Evolutionary conservation across 169 alveolate species (phyloP).

Genomic region (Plasmodium gaboni): DNA sequence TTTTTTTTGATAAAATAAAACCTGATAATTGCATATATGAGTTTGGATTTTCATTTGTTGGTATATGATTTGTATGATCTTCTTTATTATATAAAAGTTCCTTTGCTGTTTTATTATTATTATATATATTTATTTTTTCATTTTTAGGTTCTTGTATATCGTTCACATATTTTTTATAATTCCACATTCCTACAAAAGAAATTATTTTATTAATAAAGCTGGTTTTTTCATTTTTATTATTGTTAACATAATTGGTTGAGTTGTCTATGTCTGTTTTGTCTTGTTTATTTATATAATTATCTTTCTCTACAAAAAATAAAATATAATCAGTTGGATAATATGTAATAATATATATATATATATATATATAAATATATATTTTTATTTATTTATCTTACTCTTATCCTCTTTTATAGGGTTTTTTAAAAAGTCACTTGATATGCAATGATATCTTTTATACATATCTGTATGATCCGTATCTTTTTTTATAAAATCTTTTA

Average conservation of each 20-base stretch:
- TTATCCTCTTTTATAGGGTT: not conserved
- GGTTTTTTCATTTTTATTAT: not conserved
- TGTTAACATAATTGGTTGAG: not conserved
- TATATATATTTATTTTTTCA: not conserved
- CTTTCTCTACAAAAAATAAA: not conserved
- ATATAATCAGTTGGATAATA: not conserved
- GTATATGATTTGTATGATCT: not conserved
- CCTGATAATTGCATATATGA: slow-evolving; percentile 49
- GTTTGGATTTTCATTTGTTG: slow-evolving; percentile 21
- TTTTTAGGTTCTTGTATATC: not conserved
- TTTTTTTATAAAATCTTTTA: slow-evolving; percentile 39
- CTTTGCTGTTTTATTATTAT: not conserved
- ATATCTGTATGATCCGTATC: slow-evolving; percentile 28
- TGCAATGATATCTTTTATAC: slow-evolving; percentile 58
- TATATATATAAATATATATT: not conserved
- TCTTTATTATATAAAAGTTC: slow-evolving; percentile 1
- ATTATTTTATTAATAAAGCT: slow-evolving; percentile 45
- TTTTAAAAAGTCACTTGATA: slow-evolving; percentile 52
- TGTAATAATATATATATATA: not conserved
- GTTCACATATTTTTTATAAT: slow-evolving; percentile 4
- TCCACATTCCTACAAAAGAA: slow-evolving; percentile 42
- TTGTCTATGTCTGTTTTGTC: not conserved
- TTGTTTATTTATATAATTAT: not conserved
- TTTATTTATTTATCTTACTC: not conserved
- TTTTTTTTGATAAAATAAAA: not conserved